These are phyloP conservation scores for Prinsepia uniflora DNA, from an alignment of 306 rosid species.

Conservation along the genomic window DNA sequence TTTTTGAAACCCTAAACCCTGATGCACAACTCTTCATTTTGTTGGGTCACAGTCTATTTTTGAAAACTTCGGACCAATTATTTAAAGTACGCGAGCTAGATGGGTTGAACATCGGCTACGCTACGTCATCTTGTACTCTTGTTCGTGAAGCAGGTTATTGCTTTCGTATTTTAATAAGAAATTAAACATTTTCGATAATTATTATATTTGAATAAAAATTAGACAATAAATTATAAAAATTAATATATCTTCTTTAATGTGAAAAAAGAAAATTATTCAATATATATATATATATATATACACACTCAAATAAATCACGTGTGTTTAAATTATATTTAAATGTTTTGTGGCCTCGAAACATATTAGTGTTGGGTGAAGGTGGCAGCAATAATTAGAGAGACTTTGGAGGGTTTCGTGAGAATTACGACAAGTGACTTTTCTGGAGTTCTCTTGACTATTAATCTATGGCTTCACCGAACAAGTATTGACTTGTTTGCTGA, in stretches of 20 bases:
- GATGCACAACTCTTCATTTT: constrained; percentile 11
- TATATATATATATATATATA: too few species aligned
- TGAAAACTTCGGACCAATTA: neutral
- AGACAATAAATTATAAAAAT: too few species aligned
- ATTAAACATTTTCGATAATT: too few species aligned
- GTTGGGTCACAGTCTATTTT: constrained; percentile 10
- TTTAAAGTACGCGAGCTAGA: constrained; percentile 7
- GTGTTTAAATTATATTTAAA: too few species aligned
- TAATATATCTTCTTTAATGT: too few species aligned
- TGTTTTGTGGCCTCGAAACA: too few species aligned
- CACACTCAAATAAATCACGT: too few species aligned
- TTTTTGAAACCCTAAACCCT: constrained; percentile 8
- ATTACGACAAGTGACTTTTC: neutral
- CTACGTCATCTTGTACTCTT: too few species aligned
- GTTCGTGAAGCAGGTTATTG: neutral
- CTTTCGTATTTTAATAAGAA: too few species aligned
- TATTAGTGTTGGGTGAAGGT: too few species aligned
- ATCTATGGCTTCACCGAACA: constrained; percentile 8
- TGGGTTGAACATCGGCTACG: constrained; percentile 12
- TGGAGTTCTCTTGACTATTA: neutral
- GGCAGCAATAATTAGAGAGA: constrained; percentile 16
- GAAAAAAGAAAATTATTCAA: too few species aligned
- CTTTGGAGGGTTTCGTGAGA: constrained; percentile 21
- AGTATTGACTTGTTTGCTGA: constrained; percentile 17
- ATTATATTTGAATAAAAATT: too few species aligned